Evolutionary conservation across 1,284 basidiomycete species (phyloP).

Genomic region (Marasmius tenuissimus): DNA sequence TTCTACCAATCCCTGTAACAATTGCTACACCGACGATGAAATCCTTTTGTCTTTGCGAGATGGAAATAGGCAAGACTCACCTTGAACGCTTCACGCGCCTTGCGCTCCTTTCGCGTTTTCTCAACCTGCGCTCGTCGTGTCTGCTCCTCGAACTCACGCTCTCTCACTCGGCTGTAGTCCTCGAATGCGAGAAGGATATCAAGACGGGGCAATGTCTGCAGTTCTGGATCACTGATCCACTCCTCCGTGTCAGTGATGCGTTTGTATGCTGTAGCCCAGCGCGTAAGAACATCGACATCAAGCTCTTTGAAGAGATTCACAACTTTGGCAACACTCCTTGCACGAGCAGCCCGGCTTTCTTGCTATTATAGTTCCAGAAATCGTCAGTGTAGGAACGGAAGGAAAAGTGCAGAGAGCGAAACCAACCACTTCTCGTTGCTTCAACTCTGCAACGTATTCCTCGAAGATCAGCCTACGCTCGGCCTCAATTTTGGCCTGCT

Average conservation of each 20-base stretch:
- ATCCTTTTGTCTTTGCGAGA: background rate
- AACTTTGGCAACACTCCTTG: conserved; percentile 77
- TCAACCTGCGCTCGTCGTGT: conserved; percentile 79
- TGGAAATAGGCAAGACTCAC: conserved; percentile 36
- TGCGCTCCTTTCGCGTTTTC: conserved; percentile 79
- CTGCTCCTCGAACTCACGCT: conserved; percentile 87
- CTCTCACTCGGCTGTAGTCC: conserved; percentile 84
- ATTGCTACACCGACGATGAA: conserved; percentile 38
- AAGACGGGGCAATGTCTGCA: conserved; percentile 81
- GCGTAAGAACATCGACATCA: conserved; percentile 84
- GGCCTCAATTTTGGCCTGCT: conserved; percentile 77
- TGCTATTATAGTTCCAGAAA: conserved; percentile 43
- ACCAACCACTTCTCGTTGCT: conserved; percentile 81
- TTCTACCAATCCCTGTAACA: conserved; percentile 71
- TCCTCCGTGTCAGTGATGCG: conserved; percentile 75
- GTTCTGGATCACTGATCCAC: conserved; percentile 73
- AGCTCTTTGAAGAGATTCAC: conserved; percentile 79
- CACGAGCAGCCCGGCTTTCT: conserved; percentile 72
- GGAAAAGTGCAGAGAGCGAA: background rate
- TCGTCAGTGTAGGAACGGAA: background rate
- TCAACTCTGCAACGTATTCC: conserved; percentile 84
- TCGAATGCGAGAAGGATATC: conserved; percentile 92
- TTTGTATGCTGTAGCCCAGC: conserved; percentile 83
- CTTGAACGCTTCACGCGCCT: conserved; percentile 87
- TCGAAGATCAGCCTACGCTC: conserved; percentile 87